These are phyloP conservation scores for Emergomyces orientalis DNA, from an alignment of 2,329 filamentous ascomycete genomes.

Conservation along the genomic window DNA sequence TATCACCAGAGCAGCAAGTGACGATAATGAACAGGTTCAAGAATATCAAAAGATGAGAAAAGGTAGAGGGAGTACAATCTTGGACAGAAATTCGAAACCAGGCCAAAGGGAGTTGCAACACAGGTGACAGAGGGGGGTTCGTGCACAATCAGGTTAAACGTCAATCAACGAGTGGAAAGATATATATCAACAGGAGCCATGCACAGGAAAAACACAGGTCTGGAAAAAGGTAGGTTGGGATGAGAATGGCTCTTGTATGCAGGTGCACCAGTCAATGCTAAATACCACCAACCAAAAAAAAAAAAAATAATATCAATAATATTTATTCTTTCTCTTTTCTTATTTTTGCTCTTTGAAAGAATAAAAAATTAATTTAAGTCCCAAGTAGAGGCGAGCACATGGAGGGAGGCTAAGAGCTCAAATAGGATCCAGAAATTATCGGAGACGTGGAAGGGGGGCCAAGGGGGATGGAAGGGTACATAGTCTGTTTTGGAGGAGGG, in stretches of 20 bases:
- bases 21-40: conserved; percentile 4
- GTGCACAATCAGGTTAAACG: conserved; percentile 3
- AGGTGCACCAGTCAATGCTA: neutral
- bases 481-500: neutral
- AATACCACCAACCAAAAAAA: neutral
- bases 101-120: neutral
- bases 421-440: conserved; percentile 4
- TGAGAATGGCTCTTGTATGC: neutral
- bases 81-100: conserved; percentile 6
- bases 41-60: neutral
- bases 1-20: neutral
- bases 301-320: neutral
- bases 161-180: neutral
- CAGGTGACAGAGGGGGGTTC: conserved; percentile 3
- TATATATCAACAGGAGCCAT: conserved; percentile 5
- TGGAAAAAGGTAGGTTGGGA: neutral
- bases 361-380: neutral
- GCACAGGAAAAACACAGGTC: neutral
- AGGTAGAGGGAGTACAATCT: conserved; percentile 1
- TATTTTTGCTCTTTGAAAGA: neutral
- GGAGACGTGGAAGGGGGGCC: neutral
- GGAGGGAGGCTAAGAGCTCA: conserved; percentile 3
- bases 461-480: neutral
- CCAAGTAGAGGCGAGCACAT: neutral
- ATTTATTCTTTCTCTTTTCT: neutral